Conservation (phyloP, 164 flowering plant genomes). For the Tetrastigma voinierianum region DNA sequence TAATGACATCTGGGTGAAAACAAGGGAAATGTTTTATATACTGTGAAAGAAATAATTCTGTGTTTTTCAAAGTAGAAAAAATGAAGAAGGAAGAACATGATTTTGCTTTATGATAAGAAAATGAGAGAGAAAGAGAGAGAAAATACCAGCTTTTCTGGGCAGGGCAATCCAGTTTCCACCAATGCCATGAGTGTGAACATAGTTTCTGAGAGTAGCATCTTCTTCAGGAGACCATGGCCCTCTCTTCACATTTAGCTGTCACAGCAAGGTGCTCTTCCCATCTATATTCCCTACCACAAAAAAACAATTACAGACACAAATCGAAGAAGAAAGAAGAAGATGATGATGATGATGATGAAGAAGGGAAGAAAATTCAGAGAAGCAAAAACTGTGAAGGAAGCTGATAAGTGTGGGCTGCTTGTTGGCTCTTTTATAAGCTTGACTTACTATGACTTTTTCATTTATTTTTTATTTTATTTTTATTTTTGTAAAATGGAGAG, state of each 20-base stretch:
- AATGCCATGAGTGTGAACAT: conserved; percentile 32
- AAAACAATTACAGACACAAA: too few relatives aligned
- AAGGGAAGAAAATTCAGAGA: conserved; percentile 3
- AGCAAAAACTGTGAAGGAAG: too few relatives aligned
- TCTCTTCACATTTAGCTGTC: conserved; percentile 43
- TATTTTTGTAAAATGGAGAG: too few relatives aligned
- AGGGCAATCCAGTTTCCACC: conserved; percentile 43
- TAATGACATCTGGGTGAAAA: too few relatives aligned
- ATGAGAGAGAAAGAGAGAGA: conserved; percentile 9
- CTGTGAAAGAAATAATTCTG: too few relatives aligned
- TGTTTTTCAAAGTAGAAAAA: background rate
- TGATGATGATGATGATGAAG: conserved; percentile 2
- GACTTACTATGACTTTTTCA: conserved; percentile 10
- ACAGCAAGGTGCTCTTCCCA: conserved; percentile 50
- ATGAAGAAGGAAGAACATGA: background rate
- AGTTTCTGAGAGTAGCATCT: conserved; percentile 34
- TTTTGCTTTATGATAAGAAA: background rate
- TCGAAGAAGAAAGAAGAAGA: background rate
- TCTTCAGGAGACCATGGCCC: conserved; percentile 56
- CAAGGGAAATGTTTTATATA: too few relatives aligned
- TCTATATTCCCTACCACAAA: background rate
- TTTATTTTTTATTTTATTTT: background rate
- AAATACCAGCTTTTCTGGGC: conserved; percentile 39
- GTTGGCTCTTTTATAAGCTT: background rate
- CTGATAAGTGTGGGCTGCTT: conserved; percentile 7